phyloP scores from a whole-genome alignment of 2,329 filamentous ascomycete species.

The Microcyclospora tardicrescens region DNA sequence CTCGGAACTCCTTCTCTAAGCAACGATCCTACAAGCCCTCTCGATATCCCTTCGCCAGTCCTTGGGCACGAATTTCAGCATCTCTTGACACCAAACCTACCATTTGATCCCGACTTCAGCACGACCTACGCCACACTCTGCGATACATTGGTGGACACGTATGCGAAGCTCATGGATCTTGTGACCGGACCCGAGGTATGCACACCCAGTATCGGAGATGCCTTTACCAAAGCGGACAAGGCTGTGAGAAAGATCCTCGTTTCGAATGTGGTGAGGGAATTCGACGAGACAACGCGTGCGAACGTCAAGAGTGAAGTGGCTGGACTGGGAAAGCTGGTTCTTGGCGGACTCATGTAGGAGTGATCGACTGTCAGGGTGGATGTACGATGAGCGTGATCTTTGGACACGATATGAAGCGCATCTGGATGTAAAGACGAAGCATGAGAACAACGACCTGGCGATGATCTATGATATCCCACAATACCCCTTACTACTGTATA shows the following conservation, averaged over 20 bases:
- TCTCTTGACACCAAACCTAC: conserved; percentile 78
- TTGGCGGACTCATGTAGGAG: conserved; percentile 65
- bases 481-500: no score
- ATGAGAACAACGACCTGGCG: no score
- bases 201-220: conserved; percentile 52
- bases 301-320: conserved; percentile 70
- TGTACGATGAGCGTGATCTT: no score
- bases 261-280: conserved; percentile 75
- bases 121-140: conserved; percentile 93
- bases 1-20: background rate
- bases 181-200: conserved; percentile 65
- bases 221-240: conserved; percentile 81
- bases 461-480: no score
- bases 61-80: conserved; percentile 69
- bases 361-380: no score
- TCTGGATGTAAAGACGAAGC: no score
- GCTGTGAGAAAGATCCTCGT: conserved; percentile 81
- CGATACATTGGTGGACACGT: conserved; percentile 88
- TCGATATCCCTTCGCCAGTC: conserved; percentile 13
- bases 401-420: no score
- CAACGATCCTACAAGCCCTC: conserved; percentile 9
- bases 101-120: conserved; percentile 94
- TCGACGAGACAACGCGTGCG: conserved; percentile 71
- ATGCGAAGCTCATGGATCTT: conserved; percentile 63
- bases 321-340: conserved; percentile 74